Conservation (phyloP, 768 basidiomycete genomes). For the Mycena chlorophos region DNA sequence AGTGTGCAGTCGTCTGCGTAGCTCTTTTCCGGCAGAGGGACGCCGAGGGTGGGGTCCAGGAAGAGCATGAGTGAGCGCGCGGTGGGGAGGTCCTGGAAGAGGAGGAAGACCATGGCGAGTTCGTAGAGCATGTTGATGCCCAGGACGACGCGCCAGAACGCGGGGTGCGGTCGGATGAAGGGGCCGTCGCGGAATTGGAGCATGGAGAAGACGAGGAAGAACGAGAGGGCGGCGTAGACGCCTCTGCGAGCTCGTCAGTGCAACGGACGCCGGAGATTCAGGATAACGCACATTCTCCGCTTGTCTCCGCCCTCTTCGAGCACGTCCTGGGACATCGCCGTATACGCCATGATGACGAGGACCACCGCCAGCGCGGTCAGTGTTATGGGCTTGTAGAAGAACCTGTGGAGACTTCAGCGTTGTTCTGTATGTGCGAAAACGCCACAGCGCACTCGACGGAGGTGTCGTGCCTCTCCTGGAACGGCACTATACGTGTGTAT, state of each 20-base stretch:
- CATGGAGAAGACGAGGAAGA: slow-evolving; percentile 81
- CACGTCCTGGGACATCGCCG: slow-evolving; percentile 83
- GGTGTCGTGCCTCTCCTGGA: slow-evolving; percentile 81
- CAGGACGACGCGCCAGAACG: slow-evolving; percentile 79
- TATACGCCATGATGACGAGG: slow-evolving; percentile 70
- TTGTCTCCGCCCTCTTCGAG: slow-evolving; percentile 83
- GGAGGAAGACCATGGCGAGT: slow-evolving; percentile 76
- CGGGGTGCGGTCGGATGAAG: slow-evolving; percentile 85
- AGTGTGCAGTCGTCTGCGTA: slow-evolving; percentile 82
- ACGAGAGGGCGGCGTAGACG: slow-evolving; percentile 68
- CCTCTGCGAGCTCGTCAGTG: slow-evolving; percentile 48
- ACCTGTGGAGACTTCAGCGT: slow-evolving; percentile 46
- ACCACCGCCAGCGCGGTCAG: slow-evolving; percentile 70
- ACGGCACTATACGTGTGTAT: slow-evolving; percentile 80
- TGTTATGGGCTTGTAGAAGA: slow-evolving; percentile 85
- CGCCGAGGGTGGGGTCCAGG: slow-evolving; percentile 71
- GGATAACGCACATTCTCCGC: slow-evolving; percentile 63
- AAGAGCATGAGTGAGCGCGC: slow-evolving; percentile 78
- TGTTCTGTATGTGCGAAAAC: not conserved
- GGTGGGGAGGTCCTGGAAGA: slow-evolving; percentile 81
- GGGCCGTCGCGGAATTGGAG: slow-evolving; percentile 90
- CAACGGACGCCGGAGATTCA: slow-evolving; percentile 8
- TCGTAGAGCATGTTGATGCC: slow-evolving; percentile 85
- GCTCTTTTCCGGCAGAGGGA: slow-evolving; percentile 78
- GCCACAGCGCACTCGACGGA: slow-evolving; percentile 67